Base-by-base conservation (phyloP, 768 basidiomycete species). In the Sarcomyxa edulis region DNA sequence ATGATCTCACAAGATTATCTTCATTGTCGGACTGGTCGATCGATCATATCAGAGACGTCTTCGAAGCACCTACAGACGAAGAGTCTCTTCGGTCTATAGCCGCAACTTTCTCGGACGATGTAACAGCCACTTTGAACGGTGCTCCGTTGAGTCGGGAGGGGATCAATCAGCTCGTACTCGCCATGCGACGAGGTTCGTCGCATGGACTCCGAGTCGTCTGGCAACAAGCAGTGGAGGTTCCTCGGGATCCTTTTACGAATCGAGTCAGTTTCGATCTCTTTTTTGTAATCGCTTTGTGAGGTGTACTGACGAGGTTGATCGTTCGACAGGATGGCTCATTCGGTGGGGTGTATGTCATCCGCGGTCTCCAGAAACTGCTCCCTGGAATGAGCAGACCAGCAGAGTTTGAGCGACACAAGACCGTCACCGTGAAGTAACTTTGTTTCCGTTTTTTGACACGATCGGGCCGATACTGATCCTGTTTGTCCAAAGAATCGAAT, bases 11-110 rank as follows among this genome's bases (percentile, higher is more conserved):
- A 22, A 54, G 55, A 48, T 63, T 74, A 19, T 51, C 62, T 31
- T 62, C 68, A 10, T 54, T 78, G 43, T 61, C 67, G 14, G 59
- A 69, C 4, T 78, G 76, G 76, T 76, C 76, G 3, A 45, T 53
- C 15, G 56, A 61, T 41, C 74, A 73, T 50, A 75, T 76, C 45
- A 58, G 55, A 25, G 58, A 53, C 32, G 59, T 78, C 34, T 78
- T 78, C 49, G 74, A 76, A 49, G 69, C 72, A 2, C 51, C 56
- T 19, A 65, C 55, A n/a, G 66, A 72, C 42, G 60, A 61, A 20
- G 63, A 66, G 22, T 60, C 64, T 18, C 50, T 65, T 8, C 58
- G 54, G 22, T 72, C 72, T 22, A 60, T 76, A 32, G 57, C 59
- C 20, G 48, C 56, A 7, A 75, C 76, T 3, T 78, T 78, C 49